Percentiles rank a stretch among this genome's conserved stretches.
phyloP scores from a whole-genome alignment of 2,329 filamentous ascomycete genomes.

The Chalaropsis thielavioides region DNA sequence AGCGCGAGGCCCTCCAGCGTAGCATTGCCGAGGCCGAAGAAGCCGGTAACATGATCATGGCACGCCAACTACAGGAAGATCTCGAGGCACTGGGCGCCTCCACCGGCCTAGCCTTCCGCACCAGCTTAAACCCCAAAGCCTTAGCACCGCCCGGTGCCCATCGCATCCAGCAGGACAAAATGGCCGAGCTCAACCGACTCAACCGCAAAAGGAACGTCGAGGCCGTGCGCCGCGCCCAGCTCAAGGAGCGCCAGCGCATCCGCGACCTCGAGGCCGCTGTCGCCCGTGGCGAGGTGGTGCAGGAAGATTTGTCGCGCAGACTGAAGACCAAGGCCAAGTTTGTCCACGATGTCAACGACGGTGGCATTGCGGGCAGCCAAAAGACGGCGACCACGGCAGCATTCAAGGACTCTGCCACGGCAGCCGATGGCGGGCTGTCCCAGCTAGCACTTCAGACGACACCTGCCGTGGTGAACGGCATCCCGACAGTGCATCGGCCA shows the following conservation, averaged over 20 bases:
- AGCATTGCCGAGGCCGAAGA: slow-evolving; percentile 52
- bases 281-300: slow-evolving; percentile 47
- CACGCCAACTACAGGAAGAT: slow-evolving; percentile 41
- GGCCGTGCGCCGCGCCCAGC: slow-evolving; percentile 76
- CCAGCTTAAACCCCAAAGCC: slow-evolving; percentile 41
- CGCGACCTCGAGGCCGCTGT: slow-evolving; percentile 46
- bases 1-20: slow-evolving; percentile 52
- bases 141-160: slow-evolving; percentile 32
- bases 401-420: slow-evolving; percentile 23
- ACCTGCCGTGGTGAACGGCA: slow-evolving; percentile 29
- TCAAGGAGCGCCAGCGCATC: slow-evolving; percentile 57
- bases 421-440: neutral
- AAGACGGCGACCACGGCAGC: slow-evolving; percentile 24
- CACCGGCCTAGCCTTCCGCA: slow-evolving; percentile 55
- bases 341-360: slow-evolving; percentile 46
- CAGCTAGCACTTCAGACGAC: slow-evolving; percentile 14
- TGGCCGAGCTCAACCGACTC: slow-evolving; percentile 68
- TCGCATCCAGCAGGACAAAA: slow-evolving; percentile 59
- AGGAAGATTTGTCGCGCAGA: slow-evolving; percentile 45
- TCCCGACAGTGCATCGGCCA: slow-evolving; percentile 59
- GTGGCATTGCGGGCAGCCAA: neutral
- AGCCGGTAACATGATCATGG: slow-evolving; percentile 45
- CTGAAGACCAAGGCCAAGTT: slow-evolving; percentile 54
- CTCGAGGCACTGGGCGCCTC: slow-evolving; percentile 50
- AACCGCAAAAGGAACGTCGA: slow-evolving; percentile 79